Evolutionary conservation across 176 grass and related monocot species (phyloP), one percentile per base, ranked within the genome.

Genomic region (Leersia perrieri): DNA sequence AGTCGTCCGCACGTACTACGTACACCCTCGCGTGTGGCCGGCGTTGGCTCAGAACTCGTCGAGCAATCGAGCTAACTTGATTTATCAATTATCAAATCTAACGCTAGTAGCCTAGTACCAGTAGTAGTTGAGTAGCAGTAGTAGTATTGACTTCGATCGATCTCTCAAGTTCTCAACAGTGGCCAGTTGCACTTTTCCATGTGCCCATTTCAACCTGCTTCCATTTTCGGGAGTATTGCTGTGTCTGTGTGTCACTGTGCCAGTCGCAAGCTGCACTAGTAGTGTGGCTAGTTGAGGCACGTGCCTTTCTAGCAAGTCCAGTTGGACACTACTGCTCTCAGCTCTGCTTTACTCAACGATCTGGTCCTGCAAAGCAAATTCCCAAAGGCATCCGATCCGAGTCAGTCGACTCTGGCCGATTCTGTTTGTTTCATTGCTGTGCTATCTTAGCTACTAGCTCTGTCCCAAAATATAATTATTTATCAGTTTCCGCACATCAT

Each of bases 341-440:
- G 22, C 10, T 10, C 22, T 0, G 9, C 53, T 58, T 58, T 58
- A 23, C 11, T 58, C 4, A 53, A 5, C 44, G 49, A n/a, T 58
- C 7, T 58, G 53, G n/a, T 58, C 53, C n/a, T 58, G 53, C 53
- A 25, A 58, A 58, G n/a, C n/a, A n/a, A n/a, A n/a, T n/a, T 58
- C 25, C 53, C 53, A 11, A 18, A 40, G 58, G 62, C 65, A 64
- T 36, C 75, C 58, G n/a, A 72, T 73, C 75, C 75, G 65, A 16
- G 66, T 72, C 80, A 55, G 57, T 53, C 41, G 18, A n/a, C 62
- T 9, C 53, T 41, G 86, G 57, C 57, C 0, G 74, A 72, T 66
- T 71, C 22, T 67, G 66, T 47, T 60, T 15, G 35, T 41, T 41
- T 20, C 23, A 29, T 20, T 26, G 26, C 26, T 18, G 35, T 27